Evolutionary conservation across 2,329 filamentous ascomycete genomes (phyloP).

Genomic region (Didymellaceae sp.): DNA sequence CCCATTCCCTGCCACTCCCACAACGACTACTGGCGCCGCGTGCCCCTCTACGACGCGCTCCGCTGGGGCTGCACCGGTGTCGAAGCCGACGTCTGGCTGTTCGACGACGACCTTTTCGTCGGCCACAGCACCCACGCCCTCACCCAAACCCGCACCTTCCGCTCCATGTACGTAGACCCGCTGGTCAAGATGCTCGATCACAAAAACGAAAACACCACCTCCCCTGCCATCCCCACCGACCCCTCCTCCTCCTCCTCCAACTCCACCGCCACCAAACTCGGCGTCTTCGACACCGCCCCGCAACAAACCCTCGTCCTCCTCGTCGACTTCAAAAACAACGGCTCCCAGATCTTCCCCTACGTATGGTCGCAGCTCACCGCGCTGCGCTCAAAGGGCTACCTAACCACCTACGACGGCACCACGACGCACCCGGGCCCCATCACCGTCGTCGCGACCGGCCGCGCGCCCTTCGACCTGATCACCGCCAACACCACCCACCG

Average conservation of each 20-base stretch:
- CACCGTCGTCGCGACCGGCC: constrained; percentile 62
- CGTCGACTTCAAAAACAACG: constrained; percentile 58
- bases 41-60: constrained; percentile 63
- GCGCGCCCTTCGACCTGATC: constrained; percentile 58
- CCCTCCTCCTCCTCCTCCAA: too few species aligned
- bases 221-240: too few species aligned
- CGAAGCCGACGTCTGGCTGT: constrained; percentile 65
- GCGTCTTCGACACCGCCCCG: constrained; percentile 60
- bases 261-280: constrained; percentile 44
- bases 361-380: constrained; percentile 53
- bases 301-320: constrained; percentile 59
- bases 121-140: constrained; percentile 60
- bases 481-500: constrained; percentile 56
- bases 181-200: constrained; percentile 57
- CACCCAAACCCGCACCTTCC: constrained; percentile 56
- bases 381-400: constrained; percentile 57
- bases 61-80: constrained; percentile 62
- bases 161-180: constrained; percentile 61
- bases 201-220: constrained; percentile 54
- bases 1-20: constrained; percentile 63
- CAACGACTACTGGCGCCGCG: constrained; percentile 65
- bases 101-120: constrained; percentile 61
- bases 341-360: constrained; percentile 45
- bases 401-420: constrained; percentile 59
- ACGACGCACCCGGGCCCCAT: constrained; percentile 52